Conservation (phyloP, 805 yeast species). For the Candida mattraensis region DNA sequence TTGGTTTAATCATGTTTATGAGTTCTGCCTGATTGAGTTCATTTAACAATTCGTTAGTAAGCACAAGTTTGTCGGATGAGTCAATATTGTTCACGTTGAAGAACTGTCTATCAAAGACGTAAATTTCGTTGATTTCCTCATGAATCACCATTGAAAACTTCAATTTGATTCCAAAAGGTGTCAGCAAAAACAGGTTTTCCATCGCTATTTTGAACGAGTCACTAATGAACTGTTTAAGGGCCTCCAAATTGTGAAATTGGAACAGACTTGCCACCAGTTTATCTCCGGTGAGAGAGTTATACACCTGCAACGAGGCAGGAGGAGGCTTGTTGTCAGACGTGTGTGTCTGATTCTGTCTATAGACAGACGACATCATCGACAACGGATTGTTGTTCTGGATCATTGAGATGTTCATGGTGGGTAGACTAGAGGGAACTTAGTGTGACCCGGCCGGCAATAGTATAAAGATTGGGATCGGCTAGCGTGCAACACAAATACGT, state of each 20-base stretch:
- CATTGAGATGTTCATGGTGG: constrained; percentile 20
- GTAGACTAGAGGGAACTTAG: neutral
- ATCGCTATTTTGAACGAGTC: constrained; percentile 41
- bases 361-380: constrained; percentile 30
- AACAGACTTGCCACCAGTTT: constrained; percentile 36
- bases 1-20: constrained; percentile 34
- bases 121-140: constrained; percentile 54
- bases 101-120: constrained; percentile 61
- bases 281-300: constrained; percentile 48
- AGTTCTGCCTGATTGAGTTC: constrained; percentile 28
- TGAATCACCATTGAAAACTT: constrained; percentile 48
- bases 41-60: constrained; percentile 22
- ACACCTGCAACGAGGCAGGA: constrained; percentile 28
- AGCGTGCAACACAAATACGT: too few species aligned
- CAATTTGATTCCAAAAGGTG: constrained; percentile 66
- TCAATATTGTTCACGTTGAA: constrained; percentile 37
- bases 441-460: too few species aligned
- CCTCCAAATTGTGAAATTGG: constrained; percentile 41
- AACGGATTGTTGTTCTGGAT: constrained; percentile 24
- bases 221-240: constrained; percentile 41
- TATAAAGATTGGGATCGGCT: too few species aligned
- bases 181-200: constrained; percentile 48
- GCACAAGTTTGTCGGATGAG: constrained; percentile 12
- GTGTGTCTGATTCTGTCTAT: constrained; percentile 17
- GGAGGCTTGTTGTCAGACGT: constrained; percentile 12